Base-by-base conservation (phyloP, 2,329 filamentous ascomycete species). In the Parafenestella ontariensis region DNA sequence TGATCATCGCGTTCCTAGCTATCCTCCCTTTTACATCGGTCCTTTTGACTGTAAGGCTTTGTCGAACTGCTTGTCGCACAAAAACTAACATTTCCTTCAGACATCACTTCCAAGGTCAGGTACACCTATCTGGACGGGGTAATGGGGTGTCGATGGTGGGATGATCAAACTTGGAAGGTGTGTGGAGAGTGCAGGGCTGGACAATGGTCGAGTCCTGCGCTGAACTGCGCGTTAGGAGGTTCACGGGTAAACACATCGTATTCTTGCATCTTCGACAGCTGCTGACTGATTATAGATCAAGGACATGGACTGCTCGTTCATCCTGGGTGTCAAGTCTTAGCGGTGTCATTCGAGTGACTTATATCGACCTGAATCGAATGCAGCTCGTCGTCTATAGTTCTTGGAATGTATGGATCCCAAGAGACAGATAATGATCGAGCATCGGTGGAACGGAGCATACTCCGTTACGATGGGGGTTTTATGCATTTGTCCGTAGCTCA, bases 161-260 rank as follows among this genome's bases (percentile, higher is more conserved):
- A 66, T 18, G 18, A 48, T 1, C 52, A 64, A 52, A 40, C 40
- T 4, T 56, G 60, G 56, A 52, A 42, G 50, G 26, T 33, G 2
- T 65, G 64, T 53, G 64, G 64, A 5, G 60, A 64, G 55, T 66
- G 64, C 44, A 48, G 58, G 20, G 54, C 37, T 24, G 51, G 41
- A 5, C 23, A 36, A 5, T 66, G 61, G 60, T 45, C 20, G 33
- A 37, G 17, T 1, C 36, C 13, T 0, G 2, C n/a, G 20, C 5
- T 58, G 29, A 33, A 54, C 24, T 58, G 54, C 26, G 21, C 1
- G 42, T 26, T 2, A 24, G 24, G 10, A 21, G 46, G 39, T 33
- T 23, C 28, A 17, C 42, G 46, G 43, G 26, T 31, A 24, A 56
- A 49, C 39, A 24, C 33, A 24, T 44, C 28, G 37, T 26, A 2